Percentiles rank a stretch among this genome's conserved stretches.
Evolutionary conservation across 177 flowering plant species (phyloP).

Genomic region (Tripterygium wilfordii): DNA sequence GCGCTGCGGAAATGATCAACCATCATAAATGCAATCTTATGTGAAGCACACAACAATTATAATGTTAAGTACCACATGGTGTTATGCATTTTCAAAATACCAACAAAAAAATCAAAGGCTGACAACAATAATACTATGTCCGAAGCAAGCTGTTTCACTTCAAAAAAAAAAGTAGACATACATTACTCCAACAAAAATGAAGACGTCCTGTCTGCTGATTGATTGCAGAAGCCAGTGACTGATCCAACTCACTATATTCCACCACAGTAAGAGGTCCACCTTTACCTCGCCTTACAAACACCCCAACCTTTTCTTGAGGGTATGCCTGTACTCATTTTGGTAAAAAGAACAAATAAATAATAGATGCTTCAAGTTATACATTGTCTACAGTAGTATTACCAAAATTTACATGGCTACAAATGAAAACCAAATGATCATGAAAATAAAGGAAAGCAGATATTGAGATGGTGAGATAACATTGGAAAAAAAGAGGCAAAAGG

Average conservation of each 20-base stretch:
- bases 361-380: not conserved
- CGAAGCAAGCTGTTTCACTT: not conserved
- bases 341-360: not conserved
- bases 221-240: constrained; percentile 62
- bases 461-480: too few species aligned
- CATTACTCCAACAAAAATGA: constrained; percentile 98
- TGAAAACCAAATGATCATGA: too few species aligned
- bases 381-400: too few species aligned
- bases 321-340: constrained; percentile 55
- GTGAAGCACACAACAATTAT: not conserved
- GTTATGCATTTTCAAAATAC: too few species aligned
- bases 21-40: not conserved
- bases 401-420: too few species aligned
- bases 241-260: constrained; percentile 93
- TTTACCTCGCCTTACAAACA: constrained; percentile 86
- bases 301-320: constrained; percentile 97
- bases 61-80: too few species aligned
- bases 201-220: constrained; percentile 94
- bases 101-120: not conserved
- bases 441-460: too few species aligned
- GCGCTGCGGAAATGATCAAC: not conserved
- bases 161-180: constrained; percentile 15
- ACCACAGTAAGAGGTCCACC: constrained; percentile 93
- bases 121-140: not conserved
- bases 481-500: too few species aligned